Evolutionary conservation across 352 stramenopile species (phyloP), one percentile per base, ranked within the genome.

Genomic region (Salisapilia sapeloensis): DNA sequence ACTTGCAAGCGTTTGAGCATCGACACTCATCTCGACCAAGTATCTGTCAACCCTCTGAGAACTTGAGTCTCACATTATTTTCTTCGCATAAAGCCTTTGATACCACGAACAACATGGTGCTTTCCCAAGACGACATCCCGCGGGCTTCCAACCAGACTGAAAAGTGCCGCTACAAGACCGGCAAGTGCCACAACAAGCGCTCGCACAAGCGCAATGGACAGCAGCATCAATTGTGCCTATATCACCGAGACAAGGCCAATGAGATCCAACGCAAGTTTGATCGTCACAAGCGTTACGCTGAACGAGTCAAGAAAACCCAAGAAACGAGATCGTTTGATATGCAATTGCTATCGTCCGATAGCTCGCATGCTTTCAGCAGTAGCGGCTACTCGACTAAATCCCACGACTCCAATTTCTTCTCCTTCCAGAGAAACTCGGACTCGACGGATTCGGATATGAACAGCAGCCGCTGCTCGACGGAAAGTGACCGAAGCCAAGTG

Each of bases 201-300:
- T 84, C 71, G 26, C 69, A 55, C 45, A 91, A 91, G 41, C 71
- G 70, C 53, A 86, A 91, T 36, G 75, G 75, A 40, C 63, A 85
- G 50, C 67, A 61, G 34, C 75, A 91, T 47, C 72, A 87, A 46
- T 52, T 91, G n/a, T 91, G 75, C 34, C 48, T 83, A 31, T 84
- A 81, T 53, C 75, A 91, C 45, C 71, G 75, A 20, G 69, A 87
- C 53, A 91, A 91, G 56, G 75, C 75, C 48, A 91, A 91, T 57
- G 65, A 80, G 53, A 91, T 84, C 48, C 75, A 91, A 49, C 71
- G 75, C 54, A 86, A 86, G 53, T 86, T 87, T 38, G 71, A 91
- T 42, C 69, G 75, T 30, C 71, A 91, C 49, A 91, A 91, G 59
- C 74, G 74, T 34, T 65, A 84, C 29, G 59, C 71, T 10, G 58